These are phyloP conservation scores for Saitozyma podzolica DNA, from an alignment of 768 basidiomycete species.

Conservation along the genomic window DNA sequence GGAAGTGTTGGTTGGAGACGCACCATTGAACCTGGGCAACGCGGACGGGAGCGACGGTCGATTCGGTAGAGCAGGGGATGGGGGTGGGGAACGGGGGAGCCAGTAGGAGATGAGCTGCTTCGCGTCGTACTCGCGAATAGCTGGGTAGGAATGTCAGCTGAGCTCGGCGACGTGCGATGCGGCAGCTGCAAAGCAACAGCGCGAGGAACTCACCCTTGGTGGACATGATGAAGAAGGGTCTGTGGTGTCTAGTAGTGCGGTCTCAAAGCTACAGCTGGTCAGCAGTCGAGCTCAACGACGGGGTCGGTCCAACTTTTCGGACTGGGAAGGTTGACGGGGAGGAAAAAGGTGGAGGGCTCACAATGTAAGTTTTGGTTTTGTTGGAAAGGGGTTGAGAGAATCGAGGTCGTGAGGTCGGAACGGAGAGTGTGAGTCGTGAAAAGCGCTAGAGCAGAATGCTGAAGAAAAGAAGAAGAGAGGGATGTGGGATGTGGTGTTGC, in stretches of 20 bases:
- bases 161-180: not conserved
- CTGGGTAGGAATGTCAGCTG: conserved; percentile 45
- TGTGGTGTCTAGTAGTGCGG: conserved; percentile 2
- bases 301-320: not conserved
- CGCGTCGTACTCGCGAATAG: conserved; percentile 97
- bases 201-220: conserved; percentile 43
- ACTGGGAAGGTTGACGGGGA: not conserved
- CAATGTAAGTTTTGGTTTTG: conserved; percentile 5
- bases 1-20: conserved; percentile 11
- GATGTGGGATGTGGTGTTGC: not conserved
- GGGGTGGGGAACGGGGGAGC: conserved; percentile 84
- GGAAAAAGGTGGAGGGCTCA: not conserved
- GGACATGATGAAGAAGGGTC: conserved; percentile 42
- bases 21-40: conserved; percentile 64
- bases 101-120: conserved; percentile 97
- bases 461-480: conserved; percentile 4
- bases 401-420: not conserved
- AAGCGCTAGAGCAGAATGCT: not conserved
- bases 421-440: not conserved
- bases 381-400: conserved; percentile 1
- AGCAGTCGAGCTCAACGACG: conserved; percentile 2
- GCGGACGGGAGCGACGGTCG: conserved; percentile 59
- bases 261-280: not conserved
- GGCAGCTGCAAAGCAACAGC: conserved; percentile 2
- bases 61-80: conserved; percentile 58